Evolutionary conservation across 2,329 filamentous ascomycete species (phyloP), one percentile per base, ranked within the genome.

Genomic region (Chrysoporthe deuterocubensis): DNA sequence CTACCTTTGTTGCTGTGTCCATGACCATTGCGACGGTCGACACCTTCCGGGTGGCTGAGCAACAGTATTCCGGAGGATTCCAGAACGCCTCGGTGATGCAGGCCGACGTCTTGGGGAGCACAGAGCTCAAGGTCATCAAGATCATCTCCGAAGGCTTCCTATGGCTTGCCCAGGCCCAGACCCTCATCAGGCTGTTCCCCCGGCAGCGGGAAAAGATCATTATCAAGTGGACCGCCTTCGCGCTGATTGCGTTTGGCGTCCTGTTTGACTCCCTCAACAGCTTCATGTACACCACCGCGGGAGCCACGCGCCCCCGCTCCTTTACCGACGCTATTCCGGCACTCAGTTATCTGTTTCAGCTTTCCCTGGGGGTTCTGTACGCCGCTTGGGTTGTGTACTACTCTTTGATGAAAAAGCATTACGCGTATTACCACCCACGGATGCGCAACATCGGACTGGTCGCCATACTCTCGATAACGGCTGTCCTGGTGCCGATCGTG

Each of bases 161-260:
- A 42, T 98, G 96, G 95, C 88, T 99, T 50, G 96, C 96, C 1
- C 96, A 99, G 79, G 95, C 97, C 1, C 96, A 99, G 81, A 99
- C 96, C 0, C 81, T 99, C 67, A 98, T 98, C 73, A 91, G 96
- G 64, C 84, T 99, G 1, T 99, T 99, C 73, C 96, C 96, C 8
- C 92, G 96, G 44, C 95, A 98, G 76, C 92, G 96, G 75, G 96
- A 99, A 80, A 98, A 98, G 81, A 90, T 98, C 64, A 92, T 98
- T 72, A 99, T 99, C 81, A 98, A 98, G 81, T 99, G 95, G 95
- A 93, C 95, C 18, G 96, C 95, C 1, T 97, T 98, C 76, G 94
- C 92, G 3, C 87, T 99, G 67, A 97, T 99, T 75, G 88, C 93
- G 0, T 85, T 97, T 69, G 95, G 98, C 76, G 90, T 95, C 56